Conservation (phyloP, 2,329 filamentous ascomycete species). For the Alternaria panax region DNA sequence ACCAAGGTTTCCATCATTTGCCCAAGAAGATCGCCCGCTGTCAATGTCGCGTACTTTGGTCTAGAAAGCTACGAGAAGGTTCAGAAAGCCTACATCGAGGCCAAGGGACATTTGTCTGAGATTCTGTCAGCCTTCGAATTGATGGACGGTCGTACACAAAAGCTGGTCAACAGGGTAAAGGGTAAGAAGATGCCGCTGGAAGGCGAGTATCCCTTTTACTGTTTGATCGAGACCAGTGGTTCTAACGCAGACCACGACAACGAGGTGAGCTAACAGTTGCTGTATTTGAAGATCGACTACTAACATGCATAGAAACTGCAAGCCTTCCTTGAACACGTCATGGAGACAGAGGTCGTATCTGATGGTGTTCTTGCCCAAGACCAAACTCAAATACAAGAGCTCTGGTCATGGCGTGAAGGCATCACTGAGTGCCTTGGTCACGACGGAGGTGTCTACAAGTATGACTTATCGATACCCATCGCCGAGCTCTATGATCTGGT, state of each 20-base stretch:
- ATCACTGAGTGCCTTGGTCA: constrained; percentile 89
- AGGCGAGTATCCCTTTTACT: constrained; percentile 89
- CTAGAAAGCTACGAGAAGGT: constrained; percentile 90
- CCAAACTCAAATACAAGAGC: constrained; percentile 82
- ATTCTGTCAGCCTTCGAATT: constrained; percentile 97
- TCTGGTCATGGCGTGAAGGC: constrained; percentile 94
- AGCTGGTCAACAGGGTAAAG: constrained; percentile 67
- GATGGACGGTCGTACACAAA: constrained; percentile 88
- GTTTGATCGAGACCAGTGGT: constrained; percentile 93
- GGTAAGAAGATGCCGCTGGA: constrained; percentile 83
- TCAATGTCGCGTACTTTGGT: constrained; percentile 95
- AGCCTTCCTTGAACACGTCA: constrained; percentile 87
- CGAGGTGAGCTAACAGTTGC: constrained; percentile 50
- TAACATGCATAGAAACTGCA: constrained; percentile 75
- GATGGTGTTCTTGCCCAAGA: constrained; percentile 94
- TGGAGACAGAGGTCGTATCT: constrained; percentile 83
- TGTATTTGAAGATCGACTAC: not conserved
- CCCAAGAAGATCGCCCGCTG: constrained; percentile 82
- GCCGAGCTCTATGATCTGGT: constrained; percentile 87
- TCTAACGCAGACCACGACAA: constrained; percentile 93
- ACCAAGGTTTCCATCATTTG: constrained; percentile 90
- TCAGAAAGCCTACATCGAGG: constrained; percentile 83
- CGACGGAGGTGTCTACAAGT: constrained; percentile 97
- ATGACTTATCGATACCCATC: constrained; percentile 94
- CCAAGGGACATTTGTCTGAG: constrained; percentile 88